phyloP scores from a whole-genome alignment of 306 rosid genomes.

The Betula pendula region DNA sequence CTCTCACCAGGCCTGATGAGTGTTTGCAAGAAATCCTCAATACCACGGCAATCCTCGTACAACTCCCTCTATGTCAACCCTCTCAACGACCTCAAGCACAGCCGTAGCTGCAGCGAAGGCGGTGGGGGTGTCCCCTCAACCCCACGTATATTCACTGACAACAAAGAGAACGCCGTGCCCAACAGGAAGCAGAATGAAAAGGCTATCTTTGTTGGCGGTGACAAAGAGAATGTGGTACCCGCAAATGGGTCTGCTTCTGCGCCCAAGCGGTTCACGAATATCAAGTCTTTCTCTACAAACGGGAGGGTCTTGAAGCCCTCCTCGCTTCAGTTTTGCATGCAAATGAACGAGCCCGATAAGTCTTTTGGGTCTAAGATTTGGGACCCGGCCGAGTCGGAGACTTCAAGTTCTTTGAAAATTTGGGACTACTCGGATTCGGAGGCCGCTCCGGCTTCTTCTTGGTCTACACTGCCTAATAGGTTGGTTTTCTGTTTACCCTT shows the following conservation, averaged over 20 bases:
- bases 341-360: constrained; percentile 58
- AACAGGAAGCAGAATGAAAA: constrained; percentile 18
- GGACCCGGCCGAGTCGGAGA: constrained; percentile 47
- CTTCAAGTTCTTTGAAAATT: constrained; percentile 57
- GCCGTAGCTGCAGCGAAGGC: constrained; percentile 63
- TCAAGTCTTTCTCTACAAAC: constrained; percentile 61
- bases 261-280: constrained; percentile 34
- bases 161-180: constrained; percentile 43
- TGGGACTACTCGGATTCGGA: constrained; percentile 95
- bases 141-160: constrained; percentile 7
- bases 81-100: constrained; percentile 50
- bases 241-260: constrained; percentile 37
- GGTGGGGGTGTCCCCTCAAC: constrained; percentile 19
- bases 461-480: constrained; percentile 91
- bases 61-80: constrained; percentile 58
- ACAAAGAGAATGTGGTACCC: constrained; percentile 52
- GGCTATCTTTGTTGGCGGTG: not conserved
- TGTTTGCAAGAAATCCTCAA: constrained; percentile 27
- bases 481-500: constrained; percentile 7
- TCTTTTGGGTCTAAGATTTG: constrained; percentile 42
- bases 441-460: constrained; percentile 93
- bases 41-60: constrained; percentile 40
- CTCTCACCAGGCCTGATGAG: constrained; percentile 16
- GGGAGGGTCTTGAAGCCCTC: constrained; percentile 56
- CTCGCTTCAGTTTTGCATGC: constrained; percentile 81